These are phyloP conservation scores for Verticillium nonalfalfae DNA, from an alignment of 2,329 filamentous ascomycete species.

Conservation along the genomic window DNA sequence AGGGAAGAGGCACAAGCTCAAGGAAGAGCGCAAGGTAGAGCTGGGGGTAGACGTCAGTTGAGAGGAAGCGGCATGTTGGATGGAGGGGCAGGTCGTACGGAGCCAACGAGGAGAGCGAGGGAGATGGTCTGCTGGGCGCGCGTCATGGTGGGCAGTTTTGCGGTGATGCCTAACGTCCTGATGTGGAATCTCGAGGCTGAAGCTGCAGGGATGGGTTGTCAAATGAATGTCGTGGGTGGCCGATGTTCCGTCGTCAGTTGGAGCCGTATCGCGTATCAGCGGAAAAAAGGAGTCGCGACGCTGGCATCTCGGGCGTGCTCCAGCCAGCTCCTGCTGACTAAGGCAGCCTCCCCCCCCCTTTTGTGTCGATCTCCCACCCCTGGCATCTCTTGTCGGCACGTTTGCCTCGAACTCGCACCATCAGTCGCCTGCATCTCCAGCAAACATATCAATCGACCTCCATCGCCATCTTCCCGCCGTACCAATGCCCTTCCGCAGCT, in stretches of 20 bases:
- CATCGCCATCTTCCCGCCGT: neutral
- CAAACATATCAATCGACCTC: neutral
- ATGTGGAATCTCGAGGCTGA: too few relatives aligned
- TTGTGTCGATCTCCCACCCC: neutral
- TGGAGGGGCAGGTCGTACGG: constrained; percentile 49
- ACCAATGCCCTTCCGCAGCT: neutral
- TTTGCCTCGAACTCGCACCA: neutral
- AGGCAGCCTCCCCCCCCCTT: neutral
- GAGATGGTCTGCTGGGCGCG: constrained; percentile 91
- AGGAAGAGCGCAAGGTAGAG: constrained; percentile 85
- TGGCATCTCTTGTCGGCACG: too few relatives aligned
- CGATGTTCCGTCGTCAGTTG: constrained; percentile 1
- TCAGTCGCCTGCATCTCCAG: neutral
- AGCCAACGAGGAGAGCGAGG: constrained; percentile 78
- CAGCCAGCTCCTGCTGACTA: neutral
- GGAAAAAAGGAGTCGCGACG: constrained; percentile 13
- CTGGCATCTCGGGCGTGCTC: constrained; percentile 6
- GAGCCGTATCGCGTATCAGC: constrained; percentile 1
- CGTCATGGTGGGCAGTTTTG: constrained; percentile 62
- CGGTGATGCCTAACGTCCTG: too few relatives aligned
- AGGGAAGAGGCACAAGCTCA: constrained; percentile 73
- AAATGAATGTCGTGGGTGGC: constrained; percentile 7
- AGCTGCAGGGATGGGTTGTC: neutral
- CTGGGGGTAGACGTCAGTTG: constrained; percentile 39
- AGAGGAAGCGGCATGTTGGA: neutral